Evolutionary conservation across 2,329 filamentous ascomycete genomes (phyloP), one percentile per base, ranked within the genome.

Genomic region (Stagonosporopsis vannaccii): DNA sequence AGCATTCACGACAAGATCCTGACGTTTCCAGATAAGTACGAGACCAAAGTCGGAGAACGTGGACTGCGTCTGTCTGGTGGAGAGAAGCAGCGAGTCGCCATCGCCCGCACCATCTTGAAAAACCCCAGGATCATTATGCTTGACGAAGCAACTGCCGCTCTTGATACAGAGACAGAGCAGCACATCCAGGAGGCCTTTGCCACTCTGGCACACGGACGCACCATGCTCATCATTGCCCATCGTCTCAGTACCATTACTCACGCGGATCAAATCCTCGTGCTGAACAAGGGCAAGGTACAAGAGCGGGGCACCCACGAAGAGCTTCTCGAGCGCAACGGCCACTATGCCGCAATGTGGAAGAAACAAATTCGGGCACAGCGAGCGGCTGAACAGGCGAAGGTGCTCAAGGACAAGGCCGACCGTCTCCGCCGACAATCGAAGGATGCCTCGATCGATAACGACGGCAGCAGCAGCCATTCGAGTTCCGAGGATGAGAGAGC

Each of bases 1-100:
- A 94, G 90, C 68, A 97, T 97, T 53, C 93, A 97, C 71, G 92
- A 97, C 62, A 92, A 92, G 71, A 97, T 97, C 66, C 81, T 96
- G 77, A 85, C 85, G 2, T 97, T 97, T 78, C 92, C 93, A 0
- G 92, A 97, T 68, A 87, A 88, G 33, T 97, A 97, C 73, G 81
- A 90, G 40, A 96, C 93, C 8, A 94, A 93, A 74, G 93, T 97
- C 46, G 93, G 93, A 62, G 93, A 97, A 76, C 89, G 93, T 58
- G 93, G 93, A 28, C 82, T 97, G 44, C 87, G 92, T 47, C 82
- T 97, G 3, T 96, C 91, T 58, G 93, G 93, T 56, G 93, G 93
- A 48, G 93, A 97, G 77, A 96, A 96, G 75, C 93, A 97, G 75
- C 88, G 93, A 47, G 91, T 97, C 43, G 93, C 93, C 3, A 97